Percentiles rank a stretch among this genome's conserved stretches.
Conservation (phyloP, 2,329 filamentous ascomycete species). For the Passalora sequoiae region DNA sequence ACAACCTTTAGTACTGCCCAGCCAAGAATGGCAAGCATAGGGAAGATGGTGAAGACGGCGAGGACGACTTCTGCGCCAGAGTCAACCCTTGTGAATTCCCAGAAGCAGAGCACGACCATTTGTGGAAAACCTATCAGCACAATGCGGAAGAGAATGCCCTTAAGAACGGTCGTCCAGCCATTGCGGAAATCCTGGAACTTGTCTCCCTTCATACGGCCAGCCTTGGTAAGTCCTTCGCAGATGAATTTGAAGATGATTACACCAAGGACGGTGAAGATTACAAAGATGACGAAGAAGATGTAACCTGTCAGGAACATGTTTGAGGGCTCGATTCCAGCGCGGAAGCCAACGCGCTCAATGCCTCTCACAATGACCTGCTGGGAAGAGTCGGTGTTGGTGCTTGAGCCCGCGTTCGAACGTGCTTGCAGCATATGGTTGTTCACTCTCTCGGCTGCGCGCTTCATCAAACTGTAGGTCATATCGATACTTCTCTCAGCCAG, state of each 20-base stretch:
- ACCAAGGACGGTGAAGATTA: constrained; percentile 65
- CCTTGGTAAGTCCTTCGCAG: constrained; percentile 69
- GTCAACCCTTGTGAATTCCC: constrained; percentile 84
- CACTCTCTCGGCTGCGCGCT: constrained; percentile 46
- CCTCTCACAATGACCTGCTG: constrained; percentile 60
- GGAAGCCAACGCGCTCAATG: constrained; percentile 85
- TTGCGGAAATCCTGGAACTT: constrained; percentile 92
- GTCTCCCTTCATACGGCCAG: constrained; percentile 73
- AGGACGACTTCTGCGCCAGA: constrained; percentile 81
- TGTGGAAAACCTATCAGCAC: constrained; percentile 87
- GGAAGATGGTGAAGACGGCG: constrained; percentile 82
- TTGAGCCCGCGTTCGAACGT: constrained; percentile 25
- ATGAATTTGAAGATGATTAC: constrained; percentile 75
- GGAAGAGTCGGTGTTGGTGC: constrained; percentile 30
- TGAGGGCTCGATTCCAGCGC: constrained; percentile 75
- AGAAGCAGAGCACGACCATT: constrained; percentile 83
- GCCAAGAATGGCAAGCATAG: constrained; percentile 68
- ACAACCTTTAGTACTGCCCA: constrained; percentile 92
- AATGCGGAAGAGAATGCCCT: constrained; percentile 88
- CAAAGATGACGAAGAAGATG: constrained; percentile 81
- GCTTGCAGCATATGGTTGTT: constrained; percentile 41
- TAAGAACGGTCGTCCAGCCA: constrained; percentile 86
- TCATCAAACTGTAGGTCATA: constrained; percentile 43
- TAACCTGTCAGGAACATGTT: constrained; percentile 93
- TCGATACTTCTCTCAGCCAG: constrained; percentile 31